phyloP scores from a whole-genome alignment of 495 filamentous ascomycete genomes.

The Zalerion maritima region DNA sequence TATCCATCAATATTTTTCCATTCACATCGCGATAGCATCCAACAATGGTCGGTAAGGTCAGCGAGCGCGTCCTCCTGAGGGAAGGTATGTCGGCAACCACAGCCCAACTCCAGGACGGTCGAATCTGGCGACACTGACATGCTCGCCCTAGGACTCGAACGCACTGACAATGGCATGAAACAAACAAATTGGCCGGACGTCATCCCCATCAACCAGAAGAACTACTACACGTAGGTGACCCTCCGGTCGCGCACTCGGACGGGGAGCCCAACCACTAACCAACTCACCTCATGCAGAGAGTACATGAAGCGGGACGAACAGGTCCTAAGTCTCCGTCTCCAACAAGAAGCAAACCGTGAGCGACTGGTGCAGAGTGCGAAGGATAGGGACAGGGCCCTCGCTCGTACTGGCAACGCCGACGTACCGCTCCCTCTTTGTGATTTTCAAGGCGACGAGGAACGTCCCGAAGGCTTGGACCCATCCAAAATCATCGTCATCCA shows the following conservation, averaged over 20 bases:
- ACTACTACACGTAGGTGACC: conserved; percentile 85
- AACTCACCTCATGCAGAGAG: conserved; percentile 40
- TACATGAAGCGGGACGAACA: conserved; percentile 98
- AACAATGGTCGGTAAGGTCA: conserved; percentile 38
- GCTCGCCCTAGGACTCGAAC: conserved; percentile 55
- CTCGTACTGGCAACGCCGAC: conserved; percentile 52
- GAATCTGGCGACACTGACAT: conserved; percentile 3
- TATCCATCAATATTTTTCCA: no score
- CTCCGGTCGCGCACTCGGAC: not conserved
- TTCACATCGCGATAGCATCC: no score
- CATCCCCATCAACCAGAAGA: conserved; percentile 92
- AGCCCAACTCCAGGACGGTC: not conserved
- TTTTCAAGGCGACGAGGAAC: conserved; percentile 39
- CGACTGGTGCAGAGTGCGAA: conserved; percentile 69
- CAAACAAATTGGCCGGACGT: conserved; percentile 87
- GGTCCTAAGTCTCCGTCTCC: conserved; percentile 71
- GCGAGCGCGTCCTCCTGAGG: conserved; percentile 36
- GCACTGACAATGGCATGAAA: conserved; percentile 96
- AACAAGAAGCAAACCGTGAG: conserved; percentile 67
- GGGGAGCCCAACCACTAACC: not conserved
- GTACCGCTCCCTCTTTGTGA: conserved; percentile 43
- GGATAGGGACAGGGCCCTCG: conserved; percentile 72
- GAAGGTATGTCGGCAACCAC: conserved; percentile 34
- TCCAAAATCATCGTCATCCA: conserved; percentile 94
- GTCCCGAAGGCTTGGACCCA: conserved; percentile 46